phyloP scores from a whole-genome alignment of 2,329 filamentous ascomycete genomes.

The Sporothrix inflata region DNA sequence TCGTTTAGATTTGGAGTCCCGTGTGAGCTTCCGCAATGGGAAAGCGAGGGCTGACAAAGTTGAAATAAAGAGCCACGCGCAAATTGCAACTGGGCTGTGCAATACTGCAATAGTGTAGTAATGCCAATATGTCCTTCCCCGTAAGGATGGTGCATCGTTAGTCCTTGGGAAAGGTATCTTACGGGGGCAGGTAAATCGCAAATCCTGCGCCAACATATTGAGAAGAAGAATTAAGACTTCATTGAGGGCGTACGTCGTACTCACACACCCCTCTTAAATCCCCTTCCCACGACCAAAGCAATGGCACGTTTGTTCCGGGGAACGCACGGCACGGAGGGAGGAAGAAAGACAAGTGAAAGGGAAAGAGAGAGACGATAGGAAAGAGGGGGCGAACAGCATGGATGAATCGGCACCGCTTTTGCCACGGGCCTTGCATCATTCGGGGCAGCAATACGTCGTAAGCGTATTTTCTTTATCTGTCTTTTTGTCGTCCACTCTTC shows the following conservation, averaged over 20 bases:
- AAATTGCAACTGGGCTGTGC: conserved; percentile 7
- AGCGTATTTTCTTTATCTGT: background rate
- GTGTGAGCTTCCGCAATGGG: conserved; percentile 1
- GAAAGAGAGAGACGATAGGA: too few relatives aligned
- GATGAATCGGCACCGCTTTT: background rate
- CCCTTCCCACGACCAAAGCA: background rate
- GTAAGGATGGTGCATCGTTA: background rate
- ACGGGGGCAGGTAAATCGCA: background rate
- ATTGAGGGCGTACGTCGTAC: background rate
- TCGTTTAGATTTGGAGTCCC: background rate
- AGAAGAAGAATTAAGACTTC: background rate
- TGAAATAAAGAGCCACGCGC: background rate
- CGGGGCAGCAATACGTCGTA: background rate
- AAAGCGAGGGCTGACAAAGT: background rate
- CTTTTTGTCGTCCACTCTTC: background rate
- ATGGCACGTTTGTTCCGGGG: conserved; percentile 14
- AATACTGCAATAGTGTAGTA: background rate
- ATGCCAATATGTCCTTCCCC: background rate
- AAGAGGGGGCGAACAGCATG: background rate
- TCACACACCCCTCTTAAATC: background rate
- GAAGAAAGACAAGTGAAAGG: background rate
- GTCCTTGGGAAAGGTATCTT: conserved; percentile 2
- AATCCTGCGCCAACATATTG: conserved; percentile 8
- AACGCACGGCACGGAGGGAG: conserved; percentile 21
- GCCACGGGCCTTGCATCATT: conserved; percentile 1